Evolutionary conservation across 352 stramenopile genomes (phyloP).

Genomic region (Phytophthora constricta): DNA sequence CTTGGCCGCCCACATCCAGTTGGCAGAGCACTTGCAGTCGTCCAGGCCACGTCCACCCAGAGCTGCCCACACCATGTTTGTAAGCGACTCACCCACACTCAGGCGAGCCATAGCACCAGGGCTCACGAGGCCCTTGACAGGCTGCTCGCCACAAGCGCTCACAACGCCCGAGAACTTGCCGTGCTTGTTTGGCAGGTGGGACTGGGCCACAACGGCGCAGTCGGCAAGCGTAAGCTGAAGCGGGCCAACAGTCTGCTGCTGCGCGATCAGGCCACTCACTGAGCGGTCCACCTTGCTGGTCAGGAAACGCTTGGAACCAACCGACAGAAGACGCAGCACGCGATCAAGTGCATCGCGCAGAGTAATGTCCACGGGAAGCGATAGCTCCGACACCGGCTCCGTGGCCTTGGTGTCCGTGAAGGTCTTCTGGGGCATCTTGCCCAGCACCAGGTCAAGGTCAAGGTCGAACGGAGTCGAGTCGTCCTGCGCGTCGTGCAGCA

Average conservation of each 20-base stretch:
- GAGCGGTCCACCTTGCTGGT: conserved; percentile 98
- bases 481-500: conserved; percentile 96
- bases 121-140: conserved; percentile 97
- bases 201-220: conserved; percentile 97
- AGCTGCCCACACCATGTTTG: conserved; percentile 98
- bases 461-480: conserved; percentile 96
- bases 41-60: conserved; percentile 90
- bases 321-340: conserved; percentile 95
- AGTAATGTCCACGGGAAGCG: conserved; percentile 90
- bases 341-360: conserved; percentile 92
- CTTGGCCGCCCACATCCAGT: conserved; percentile 99
- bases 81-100: conserved; percentile 97
- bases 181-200: conserved; percentile 90
- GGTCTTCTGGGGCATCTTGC: conserved; percentile 99
- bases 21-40: conserved; percentile 98
- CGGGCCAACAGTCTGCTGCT: conserved; percentile 99
- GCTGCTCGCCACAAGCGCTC: conserved; percentile 97
- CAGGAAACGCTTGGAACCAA: conserved; percentile 98
- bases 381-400: conserved; percentile 59
- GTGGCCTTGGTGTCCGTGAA: conserved; percentile 91
- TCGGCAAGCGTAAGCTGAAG: conserved; percentile 97
- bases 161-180: conserved; percentile 94
- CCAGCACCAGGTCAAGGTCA: conserved; percentile 97
- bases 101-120: conserved; percentile 96
- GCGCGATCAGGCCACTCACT: conserved; percentile 97